Evolutionary conservation across 2,329 filamentous ascomycete genomes (phyloP).

Genomic region (Aspergillus intermedius): DNA sequence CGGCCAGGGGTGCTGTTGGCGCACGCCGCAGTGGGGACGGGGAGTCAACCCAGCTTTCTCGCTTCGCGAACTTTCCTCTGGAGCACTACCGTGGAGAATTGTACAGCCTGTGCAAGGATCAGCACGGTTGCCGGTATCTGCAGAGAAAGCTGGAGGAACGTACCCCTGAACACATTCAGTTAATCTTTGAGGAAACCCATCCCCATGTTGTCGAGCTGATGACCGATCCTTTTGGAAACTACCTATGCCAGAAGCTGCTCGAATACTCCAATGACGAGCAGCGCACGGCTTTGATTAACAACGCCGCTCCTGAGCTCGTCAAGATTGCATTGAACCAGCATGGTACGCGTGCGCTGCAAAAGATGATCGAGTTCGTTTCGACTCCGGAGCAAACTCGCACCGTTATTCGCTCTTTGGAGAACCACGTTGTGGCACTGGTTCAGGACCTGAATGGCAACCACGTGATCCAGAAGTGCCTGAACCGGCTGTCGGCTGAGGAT

Average conservation of each 20-base stretch:
- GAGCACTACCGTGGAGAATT: constrained; percentile 77
- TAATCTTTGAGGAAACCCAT: constrained; percentile 92
- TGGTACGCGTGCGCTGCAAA: constrained; percentile 90
- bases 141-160: constrained; percentile 96
- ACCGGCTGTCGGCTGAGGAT: constrained; percentile 77
- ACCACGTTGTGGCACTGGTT: constrained; percentile 86
- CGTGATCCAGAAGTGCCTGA: constrained; percentile 97
- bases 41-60: constrained; percentile 57
- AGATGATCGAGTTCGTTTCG: constrained; percentile 98
- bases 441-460: constrained; percentile 98
- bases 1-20: constrained; percentile 69
- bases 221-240: constrained; percentile 99
- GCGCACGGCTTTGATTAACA: constrained; percentile 85
- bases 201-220: constrained; percentile 93
- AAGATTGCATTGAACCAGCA: constrained; percentile 95
- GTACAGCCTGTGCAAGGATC: constrained; percentile 89
- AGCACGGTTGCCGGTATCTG: constrained; percentile 92
- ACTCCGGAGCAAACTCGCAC: constrained; percentile 77
- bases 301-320: constrained; percentile 79
- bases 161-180: constrained; percentile 72
- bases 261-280: constrained; percentile 95
- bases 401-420: constrained; percentile 76
- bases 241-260: constrained; percentile 95
- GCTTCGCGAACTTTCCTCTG: constrained; percentile 75
- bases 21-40: constrained; percentile 44